Evolutionary conservation across 768 basidiomycete species (phyloP).

Genomic region (Suillus alpinus): DNA sequence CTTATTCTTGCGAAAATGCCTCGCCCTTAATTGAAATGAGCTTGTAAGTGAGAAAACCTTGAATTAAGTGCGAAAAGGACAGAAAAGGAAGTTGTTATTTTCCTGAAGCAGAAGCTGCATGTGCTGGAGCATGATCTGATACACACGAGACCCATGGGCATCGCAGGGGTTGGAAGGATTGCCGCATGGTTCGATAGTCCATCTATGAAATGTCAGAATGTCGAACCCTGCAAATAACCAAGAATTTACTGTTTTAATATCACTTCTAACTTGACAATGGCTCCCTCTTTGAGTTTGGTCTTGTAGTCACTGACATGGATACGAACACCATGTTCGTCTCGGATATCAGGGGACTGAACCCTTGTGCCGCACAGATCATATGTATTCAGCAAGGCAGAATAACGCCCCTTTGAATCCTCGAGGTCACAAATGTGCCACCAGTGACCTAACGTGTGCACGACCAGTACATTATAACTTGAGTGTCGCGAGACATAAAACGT

Average conservation of each 20-base stretch:
- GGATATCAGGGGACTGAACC: not conserved
- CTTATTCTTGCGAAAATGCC: too few relatives aligned
- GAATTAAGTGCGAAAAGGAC: too few relatives aligned
- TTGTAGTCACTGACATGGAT: not conserved
- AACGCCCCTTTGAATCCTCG: not conserved
- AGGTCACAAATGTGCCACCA: conserved; percentile 5
- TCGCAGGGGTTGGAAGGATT: not conserved
- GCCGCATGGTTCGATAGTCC: not conserved
- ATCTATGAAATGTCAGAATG: not conserved
- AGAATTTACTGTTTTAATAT: not conserved
- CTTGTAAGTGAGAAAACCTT: too few relatives aligned
- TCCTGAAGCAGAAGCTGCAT: not conserved
- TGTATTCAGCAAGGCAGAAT: not conserved
- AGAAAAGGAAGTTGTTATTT: too few relatives aligned
- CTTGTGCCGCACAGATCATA: not conserved
- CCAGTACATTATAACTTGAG: not conserved
- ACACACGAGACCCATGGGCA: not conserved
- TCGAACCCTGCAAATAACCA: not conserved
- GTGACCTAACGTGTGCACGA: not conserved
- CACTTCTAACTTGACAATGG: not conserved
- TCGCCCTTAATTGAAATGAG: too few relatives aligned
- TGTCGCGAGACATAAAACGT: too few relatives aligned
- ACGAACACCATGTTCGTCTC: not conserved
- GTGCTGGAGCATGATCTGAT: not conserved
- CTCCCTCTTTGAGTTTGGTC: not conserved